phyloP scores from a whole-genome alignment of 2,329 filamentous ascomycete genomes.

The Monosporascus sp. region DNA sequence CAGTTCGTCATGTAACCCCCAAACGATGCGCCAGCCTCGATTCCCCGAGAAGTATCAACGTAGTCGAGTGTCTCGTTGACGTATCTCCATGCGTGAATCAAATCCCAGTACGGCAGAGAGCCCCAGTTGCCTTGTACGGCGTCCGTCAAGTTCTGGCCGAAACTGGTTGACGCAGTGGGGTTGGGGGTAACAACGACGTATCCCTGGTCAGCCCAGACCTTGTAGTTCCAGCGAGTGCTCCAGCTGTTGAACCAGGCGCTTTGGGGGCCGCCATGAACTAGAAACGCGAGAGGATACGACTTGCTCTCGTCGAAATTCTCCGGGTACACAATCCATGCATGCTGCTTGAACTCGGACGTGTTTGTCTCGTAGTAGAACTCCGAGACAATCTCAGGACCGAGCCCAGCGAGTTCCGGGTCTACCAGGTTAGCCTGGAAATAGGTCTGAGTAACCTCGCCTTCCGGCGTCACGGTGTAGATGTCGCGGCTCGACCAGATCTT shows the following conservation, averaged over 20 bases:
- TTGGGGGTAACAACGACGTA: constrained; percentile 52
- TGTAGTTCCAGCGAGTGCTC: constrained; percentile 50
- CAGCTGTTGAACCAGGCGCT: constrained; percentile 47
- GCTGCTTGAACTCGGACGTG: constrained; percentile 26
- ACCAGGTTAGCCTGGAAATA: constrained; percentile 31
- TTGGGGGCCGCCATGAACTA: constrained; percentile 50
- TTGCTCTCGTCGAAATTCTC: constrained; percentile 29
- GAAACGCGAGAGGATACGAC: constrained; percentile 48
- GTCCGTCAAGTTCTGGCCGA: constrained; percentile 49
- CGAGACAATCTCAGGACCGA: constrained; percentile 26
- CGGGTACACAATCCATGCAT: constrained; percentile 29
- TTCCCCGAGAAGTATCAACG: constrained; percentile 44
- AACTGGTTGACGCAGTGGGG: constrained; percentile 48
- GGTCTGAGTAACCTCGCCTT: constrained; percentile 22
- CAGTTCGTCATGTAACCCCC: constrained; percentile 54
- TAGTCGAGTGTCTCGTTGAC: constrained; percentile 46
- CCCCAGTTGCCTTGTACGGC: constrained; percentile 46
- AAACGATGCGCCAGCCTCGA: constrained; percentile 48
- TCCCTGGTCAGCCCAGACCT: constrained; percentile 51
- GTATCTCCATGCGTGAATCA: constrained; percentile 48
- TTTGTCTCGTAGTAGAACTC: constrained; percentile 31
- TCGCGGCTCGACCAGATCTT: constrained; percentile 32
- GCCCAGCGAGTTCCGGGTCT: constrained; percentile 28
- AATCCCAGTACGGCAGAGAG: constrained; percentile 47
- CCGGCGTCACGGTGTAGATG: constrained; percentile 24